Base-by-base conservation (phyloP, 2,329 filamentous ascomycete genomes). In the Parafenestella ontariensis region DNA sequence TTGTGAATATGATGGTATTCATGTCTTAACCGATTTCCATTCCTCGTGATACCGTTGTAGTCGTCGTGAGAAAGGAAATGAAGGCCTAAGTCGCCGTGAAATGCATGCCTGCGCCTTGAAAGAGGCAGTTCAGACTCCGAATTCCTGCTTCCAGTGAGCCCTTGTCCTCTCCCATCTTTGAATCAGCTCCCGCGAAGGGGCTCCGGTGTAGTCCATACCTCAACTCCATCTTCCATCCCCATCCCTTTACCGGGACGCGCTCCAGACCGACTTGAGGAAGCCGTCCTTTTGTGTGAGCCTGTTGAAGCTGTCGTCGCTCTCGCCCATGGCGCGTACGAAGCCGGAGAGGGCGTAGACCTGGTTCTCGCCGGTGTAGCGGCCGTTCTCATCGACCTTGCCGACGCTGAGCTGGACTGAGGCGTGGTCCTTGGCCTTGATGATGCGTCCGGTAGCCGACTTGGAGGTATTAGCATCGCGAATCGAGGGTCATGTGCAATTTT, bases 401-500 rank as follows among this genome's bases (percentile, higher is more conserved):
- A 99, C 85, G 74, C 89, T 91, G 82, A 99, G 92, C 84, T 99
- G 95, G 74, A 98, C 95, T 64, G 91, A 96, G 75, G 92, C 94
- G 87, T 99, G 95, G 85, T 99, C 95, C 86, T 98, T 97, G 86
- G 95, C 92, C 87, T 97, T 97, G 89, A 99, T 98, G 87, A 98
- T 97, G 84, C 95, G 92, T 91, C 96, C 65, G 54, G 66, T 69
- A 49, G 65, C 66, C 47, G 64, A 66, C 62, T 67, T 52, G 36
- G n/a, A 34, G 43, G 29, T 13, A 47, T 69, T 66, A 69, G 64
- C 61, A 65, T 66, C 56, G 63, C 55, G 46, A 11, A 40, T 46
- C 37, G 46, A 39, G 23, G 39, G 29, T 52, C 45, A 54, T 50
- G 21, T 26, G 26, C 40, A 42, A 11, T 15, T 51, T 45, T 42